Evolutionary conservation across 192 early-diverging fungal genomes (phyloP), one percentile per base, ranked within the genome.

Genomic region (Entomortierella lignicola): DNA sequence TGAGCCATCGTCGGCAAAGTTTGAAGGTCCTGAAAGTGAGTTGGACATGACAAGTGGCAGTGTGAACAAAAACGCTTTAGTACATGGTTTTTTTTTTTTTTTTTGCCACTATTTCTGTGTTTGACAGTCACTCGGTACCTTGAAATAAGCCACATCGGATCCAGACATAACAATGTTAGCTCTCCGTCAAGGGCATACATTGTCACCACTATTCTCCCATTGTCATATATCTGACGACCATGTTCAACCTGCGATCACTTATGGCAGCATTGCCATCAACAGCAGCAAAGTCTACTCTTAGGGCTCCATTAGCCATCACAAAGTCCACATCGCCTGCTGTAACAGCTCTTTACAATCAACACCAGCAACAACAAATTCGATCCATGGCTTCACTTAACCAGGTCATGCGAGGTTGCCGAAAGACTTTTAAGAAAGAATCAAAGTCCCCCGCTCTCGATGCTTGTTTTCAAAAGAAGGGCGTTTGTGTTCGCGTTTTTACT

Each of bases 401-500:
- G 72, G 93, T 96, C 42, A 95, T 98, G 62, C 90, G 92, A 34
- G 92, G 92, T 60, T 85, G 85, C 63, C 94, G 96, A 53, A 96
- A 94, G 83, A 77, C 83, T 30, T 87, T 84, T 48, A 79, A 67
- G 23, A 91, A 91, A 41, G 79, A 85, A 17, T 88, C 89, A 69
- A 92, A 92, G 68, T 84, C 93, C 0, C 96, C 96, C 21, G 92
- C 95, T 18, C 87, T 99, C 31, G 93, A 96, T 57, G 86, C 85
- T 39, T 93, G 90, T 65, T 96, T 92, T 43, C 96, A 97, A 82
- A 91, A 92, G 68, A 94, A 95, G 63, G 97, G 97, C 43, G 95
- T 99, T 13, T 98, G 96, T 72, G 84, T 95, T 71, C 98, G 98
- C 77, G 94, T 99, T 6, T 98, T 95, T 72, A 95, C 91, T 3